Conservation (phyloP, 495 filamentous ascomycete genomes). For the Hyphodiscus hymeniophilus region DNA sequence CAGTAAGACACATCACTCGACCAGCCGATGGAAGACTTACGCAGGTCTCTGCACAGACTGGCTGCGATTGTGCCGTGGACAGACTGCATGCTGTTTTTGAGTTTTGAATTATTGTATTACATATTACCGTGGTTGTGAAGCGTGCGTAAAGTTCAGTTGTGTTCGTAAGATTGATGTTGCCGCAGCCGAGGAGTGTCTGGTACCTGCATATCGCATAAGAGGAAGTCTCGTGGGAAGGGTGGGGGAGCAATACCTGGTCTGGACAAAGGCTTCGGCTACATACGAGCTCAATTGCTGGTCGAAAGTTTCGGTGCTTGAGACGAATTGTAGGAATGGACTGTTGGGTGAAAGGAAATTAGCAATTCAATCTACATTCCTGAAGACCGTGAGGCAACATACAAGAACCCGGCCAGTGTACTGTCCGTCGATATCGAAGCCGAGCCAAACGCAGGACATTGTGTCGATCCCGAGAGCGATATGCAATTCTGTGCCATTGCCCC, state of each 20-base stretch:
- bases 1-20: constrained; percentile 18
- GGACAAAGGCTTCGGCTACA: constrained; percentile 64
- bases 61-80: constrained; percentile 51
- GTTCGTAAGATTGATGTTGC: constrained; percentile 66
- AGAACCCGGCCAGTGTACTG: constrained; percentile 52
- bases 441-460: constrained; percentile 75
- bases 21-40: constrained; percentile 37
- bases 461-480: constrained; percentile 72
- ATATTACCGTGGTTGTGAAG: constrained; percentile 87
- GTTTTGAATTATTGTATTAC: constrained; percentile 91
- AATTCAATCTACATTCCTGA: not conserved
- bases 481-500: constrained; percentile 42
- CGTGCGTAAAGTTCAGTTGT: constrained; percentile 85
- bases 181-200: constrained; percentile 71
- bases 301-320: constrained; percentile 68
- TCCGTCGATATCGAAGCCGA: constrained; percentile 73
- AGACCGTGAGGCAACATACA: constrained; percentile 49
- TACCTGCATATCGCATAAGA: constrained; percentile 46
- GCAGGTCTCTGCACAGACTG: constrained; percentile 87
- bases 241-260: constrained; percentile 54
- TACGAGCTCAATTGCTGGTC: constrained; percentile 68
- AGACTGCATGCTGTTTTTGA: constrained; percentile 68
- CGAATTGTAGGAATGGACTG: constrained; percentile 82
- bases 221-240: not conserved
- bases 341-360: constrained; percentile 1